These are phyloP conservation scores for Termitomyces heimii DNA, from an alignment of 768 basidiomycete genomes.

Conservation along the genomic window DNA sequence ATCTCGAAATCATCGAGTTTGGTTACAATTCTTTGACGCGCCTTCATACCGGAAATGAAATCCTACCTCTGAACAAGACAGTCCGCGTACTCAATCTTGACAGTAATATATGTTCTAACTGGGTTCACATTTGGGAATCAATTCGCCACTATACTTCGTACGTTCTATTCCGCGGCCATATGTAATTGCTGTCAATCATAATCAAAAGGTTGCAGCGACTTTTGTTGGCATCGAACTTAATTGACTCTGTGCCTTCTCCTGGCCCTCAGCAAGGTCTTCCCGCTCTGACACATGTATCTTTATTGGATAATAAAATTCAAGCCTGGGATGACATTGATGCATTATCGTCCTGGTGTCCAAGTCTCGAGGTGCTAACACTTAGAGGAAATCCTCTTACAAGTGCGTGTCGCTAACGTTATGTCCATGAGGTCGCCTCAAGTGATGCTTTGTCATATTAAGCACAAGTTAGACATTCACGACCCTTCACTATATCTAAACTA, in stretches of 20 bases:
- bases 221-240: conserved; percentile 57
- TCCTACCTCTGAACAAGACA: conserved; percentile 16
- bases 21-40: conserved; percentile 59
- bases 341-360: conserved; percentile 63
- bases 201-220: conserved; percentile 55
- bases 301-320: conserved; percentile 55
- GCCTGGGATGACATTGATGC: conserved; percentile 63
- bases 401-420: conserved; percentile 26
- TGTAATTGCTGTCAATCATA: conserved; percentile 7
- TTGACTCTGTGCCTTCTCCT: conserved; percentile 44
- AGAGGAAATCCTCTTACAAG: conserved; percentile 59
- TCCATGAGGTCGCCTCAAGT: conserved; percentile 1
- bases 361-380: conserved; percentile 54
- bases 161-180: conserved; percentile 17
- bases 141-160: conserved; percentile 43
- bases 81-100: conserved; percentile 65
- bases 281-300: conserved; percentile 49
- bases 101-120: conserved; percentile 54
- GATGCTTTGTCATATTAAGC: conserved; percentile 26
- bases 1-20: conserved; percentile 52
- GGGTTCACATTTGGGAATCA: conserved; percentile 43
- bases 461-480: conserved; percentile 38
- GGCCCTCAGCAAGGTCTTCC: conserved; percentile 20
- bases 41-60: conserved; percentile 21
- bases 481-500: conserved; percentile 61